Base-by-base conservation (phyloP, 768 basidiomycete species). In the Leccinum disarticulatum region DNA sequence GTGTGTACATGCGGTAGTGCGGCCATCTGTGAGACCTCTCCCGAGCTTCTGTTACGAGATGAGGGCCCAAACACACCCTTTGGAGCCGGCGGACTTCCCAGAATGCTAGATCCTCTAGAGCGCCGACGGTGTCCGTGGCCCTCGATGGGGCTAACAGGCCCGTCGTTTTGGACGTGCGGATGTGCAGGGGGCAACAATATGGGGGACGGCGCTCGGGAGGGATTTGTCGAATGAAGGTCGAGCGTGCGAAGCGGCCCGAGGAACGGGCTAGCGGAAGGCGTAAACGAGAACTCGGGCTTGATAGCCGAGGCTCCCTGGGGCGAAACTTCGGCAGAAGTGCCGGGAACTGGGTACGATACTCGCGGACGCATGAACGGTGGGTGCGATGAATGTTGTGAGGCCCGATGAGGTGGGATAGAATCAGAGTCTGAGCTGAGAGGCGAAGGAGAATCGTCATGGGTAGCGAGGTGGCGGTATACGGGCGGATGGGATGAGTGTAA, bases 181-280 rank as follows among this genome's bases (percentile, higher is more conserved):
- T 74, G 68, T 17, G 83, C 68, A 2, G 83, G 83, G n/a, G 87
- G 87, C 1, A 90, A 76, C 11, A 82, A 75, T 57, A 89, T 83
- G 7, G 90, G 88, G 3, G 87, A 87, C 1, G 90, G 87, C 0
- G 87, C 89, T 50, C 89, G 82, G 11, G 86, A 88, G 0, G 86
- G 83, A 54, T 82, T 82, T 3, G 87, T 76, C 1, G 86, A 87
- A 66, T 90, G 88, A 48, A 92, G 82, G 66, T 90, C 87, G 59
- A 93, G 80, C 6, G 87, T 87, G 56, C 87, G 81, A 64, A 93
- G 74, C 2, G 89, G 88, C 0, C 87, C 90, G 22, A 93, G 82
- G 80, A 93, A 91, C 1, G 90, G 90, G 60, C 87, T 89, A 2
- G 89, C 87, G 19, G 86, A 87, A 1, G 90, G 90, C 1, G 90